phyloP scores from a whole-genome alignment of 345 rosid genomes.

The Hibiscus mutabilis region DNA sequence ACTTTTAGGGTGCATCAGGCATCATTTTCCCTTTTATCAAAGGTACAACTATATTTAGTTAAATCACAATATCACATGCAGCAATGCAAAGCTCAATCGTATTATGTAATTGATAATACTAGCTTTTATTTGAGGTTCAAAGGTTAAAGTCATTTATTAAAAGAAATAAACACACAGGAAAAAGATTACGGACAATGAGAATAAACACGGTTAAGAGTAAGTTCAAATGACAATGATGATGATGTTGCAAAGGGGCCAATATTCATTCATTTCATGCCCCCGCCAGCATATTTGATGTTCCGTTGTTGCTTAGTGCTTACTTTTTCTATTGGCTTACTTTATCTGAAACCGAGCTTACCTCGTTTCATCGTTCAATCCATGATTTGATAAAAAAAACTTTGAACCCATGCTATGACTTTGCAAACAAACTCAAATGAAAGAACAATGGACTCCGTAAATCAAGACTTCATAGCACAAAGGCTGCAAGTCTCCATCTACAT shows the following conservation, averaged over 20 bases:
- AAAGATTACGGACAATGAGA: background rate
- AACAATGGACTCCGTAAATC: background rate
- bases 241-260: background rate
- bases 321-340: background rate
- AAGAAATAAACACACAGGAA: background rate
- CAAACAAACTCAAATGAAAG: background rate
- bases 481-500: slow-evolving; percentile 15
- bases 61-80: background rate
- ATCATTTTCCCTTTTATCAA: too few species aligned
- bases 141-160: background rate
- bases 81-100: background rate
- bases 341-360: background rate
- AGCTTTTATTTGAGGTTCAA: background rate
- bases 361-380: background rate
- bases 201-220: too few species aligned
- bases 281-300: background rate
- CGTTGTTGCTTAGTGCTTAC: background rate
- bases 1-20: too few species aligned
- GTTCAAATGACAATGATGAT: background rate
- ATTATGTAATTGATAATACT: background rate
- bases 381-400: too few species aligned
- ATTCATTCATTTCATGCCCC: background rate
- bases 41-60: background rate
- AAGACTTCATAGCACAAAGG: background rate
- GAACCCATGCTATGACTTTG: too few species aligned